Evolutionary conservation across 129 eudicot species (phyloP).

Genomic region (Flaveria robusta): DNA sequence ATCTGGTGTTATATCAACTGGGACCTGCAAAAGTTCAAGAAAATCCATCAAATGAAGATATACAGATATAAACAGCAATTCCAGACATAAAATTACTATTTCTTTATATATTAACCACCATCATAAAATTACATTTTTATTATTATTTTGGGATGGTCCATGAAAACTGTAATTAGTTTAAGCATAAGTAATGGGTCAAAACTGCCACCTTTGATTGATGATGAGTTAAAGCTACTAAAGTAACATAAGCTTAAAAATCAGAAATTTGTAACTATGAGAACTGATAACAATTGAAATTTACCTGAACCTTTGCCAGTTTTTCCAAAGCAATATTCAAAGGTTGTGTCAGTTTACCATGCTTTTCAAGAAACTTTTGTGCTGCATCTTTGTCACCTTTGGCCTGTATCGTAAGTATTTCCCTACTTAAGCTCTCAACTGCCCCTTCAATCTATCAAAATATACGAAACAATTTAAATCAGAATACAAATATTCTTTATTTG

Average conservation of each 20-base stretch:
- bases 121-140: not conserved
- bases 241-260: not conserved
- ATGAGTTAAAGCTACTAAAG: not conserved
- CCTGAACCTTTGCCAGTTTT: conserved; percentile 67
- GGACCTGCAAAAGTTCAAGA: conserved; percentile 56
- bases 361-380: conserved; percentile 60
- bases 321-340: conserved; percentile 70
- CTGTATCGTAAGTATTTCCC: conserved; percentile 84
- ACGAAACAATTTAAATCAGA: not conserved
- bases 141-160: not conserved
- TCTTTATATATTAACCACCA: not conserved
- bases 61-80: not conserved
- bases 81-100: not conserved
- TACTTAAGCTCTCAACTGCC: conserved; percentile 78
- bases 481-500: not conserved
- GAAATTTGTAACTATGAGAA: not conserved
- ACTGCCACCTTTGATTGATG: not conserved
- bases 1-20: conserved; percentile 80
- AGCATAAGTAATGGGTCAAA: not conserved
- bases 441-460: conserved; percentile 57
- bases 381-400: conserved; percentile 88
- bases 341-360: conserved; percentile 63
- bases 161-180: not conserved
- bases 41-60: conserved; percentile 8
- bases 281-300: conserved; percentile 22